phyloP scores from a whole-genome alignment of 192 early-diverging fungal genomes.

The Coemansia sp. region DNA sequence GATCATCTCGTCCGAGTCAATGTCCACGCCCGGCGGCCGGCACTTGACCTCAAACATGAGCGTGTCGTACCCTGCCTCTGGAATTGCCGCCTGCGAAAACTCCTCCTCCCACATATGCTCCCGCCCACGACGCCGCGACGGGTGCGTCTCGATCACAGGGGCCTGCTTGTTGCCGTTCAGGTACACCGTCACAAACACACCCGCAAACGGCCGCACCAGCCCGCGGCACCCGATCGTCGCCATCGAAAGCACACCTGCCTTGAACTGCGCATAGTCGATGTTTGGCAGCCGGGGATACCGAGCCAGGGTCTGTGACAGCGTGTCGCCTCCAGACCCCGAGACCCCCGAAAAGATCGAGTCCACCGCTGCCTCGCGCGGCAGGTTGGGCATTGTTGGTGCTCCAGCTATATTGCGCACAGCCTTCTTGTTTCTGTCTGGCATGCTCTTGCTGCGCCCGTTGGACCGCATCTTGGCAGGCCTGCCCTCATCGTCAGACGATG shows the following conservation, averaged over 20 bases:
- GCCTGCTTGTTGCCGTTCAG: slow-evolving; percentile 44
- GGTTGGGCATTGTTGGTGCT: neutral
- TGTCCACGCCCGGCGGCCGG: slow-evolving; percentile 28
- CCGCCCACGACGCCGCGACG: slow-evolving; percentile 39
- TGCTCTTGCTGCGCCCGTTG: neutral
- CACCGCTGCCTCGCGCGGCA: neutral
- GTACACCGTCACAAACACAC: slow-evolving; percentile 46
- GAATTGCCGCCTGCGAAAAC: slow-evolving; percentile 40
- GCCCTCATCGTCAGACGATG: neutral
- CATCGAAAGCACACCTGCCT: slow-evolving; percentile 40
- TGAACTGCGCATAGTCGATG: slow-evolving; percentile 45
- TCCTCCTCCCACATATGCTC: slow-evolving; percentile 49
- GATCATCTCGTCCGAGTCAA: slow-evolving; percentile 38
- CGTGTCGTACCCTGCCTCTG: slow-evolving; percentile 29
- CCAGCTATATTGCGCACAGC: neutral
- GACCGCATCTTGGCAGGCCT: neutral
- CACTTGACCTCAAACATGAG: slow-evolving; percentile 37
- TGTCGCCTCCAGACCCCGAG: slow-evolving; percentile 23
- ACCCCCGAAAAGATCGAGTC: slow-evolving; percentile 46
- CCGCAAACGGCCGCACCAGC: slow-evolving; percentile 41
- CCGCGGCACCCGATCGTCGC: slow-evolving; percentile 42
- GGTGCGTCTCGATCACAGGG: slow-evolving; percentile 39
- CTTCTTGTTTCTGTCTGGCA: neutral
- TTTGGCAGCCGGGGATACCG: slow-evolving; percentile 48
- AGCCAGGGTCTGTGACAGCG: slow-evolving; percentile 28